phyloP scores from a whole-genome alignment of 2,329 filamentous ascomycete species.

The Xylaria sp. region DNA sequence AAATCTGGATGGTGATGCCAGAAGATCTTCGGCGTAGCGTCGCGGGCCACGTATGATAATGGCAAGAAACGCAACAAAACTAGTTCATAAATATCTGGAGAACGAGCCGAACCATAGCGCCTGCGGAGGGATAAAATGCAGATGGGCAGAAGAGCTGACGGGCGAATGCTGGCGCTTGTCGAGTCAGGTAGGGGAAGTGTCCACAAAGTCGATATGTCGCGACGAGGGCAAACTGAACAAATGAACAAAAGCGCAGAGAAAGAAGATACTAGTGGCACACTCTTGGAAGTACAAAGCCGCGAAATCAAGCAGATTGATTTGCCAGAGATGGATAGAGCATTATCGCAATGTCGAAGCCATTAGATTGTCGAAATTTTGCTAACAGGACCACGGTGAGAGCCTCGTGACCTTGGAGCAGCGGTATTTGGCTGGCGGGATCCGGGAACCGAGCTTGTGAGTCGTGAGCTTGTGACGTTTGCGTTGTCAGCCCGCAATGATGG shows the following conservation, averaged over 20 bases:
- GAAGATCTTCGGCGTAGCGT: conserved; percentile 1
- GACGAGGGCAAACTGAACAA: not conserved
- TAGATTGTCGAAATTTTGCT: not conserved
- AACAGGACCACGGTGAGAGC: not conserved
- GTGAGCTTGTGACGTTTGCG: conserved; percentile 39
- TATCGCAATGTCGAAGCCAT: conserved; percentile 6
- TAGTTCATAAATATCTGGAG: conserved; percentile 15
- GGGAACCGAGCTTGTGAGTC: conserved; percentile 16
- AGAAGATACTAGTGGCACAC: not conserved
- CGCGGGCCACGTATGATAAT: conserved; percentile 1
- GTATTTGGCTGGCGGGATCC: conserved; percentile 16
- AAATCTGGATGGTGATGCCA: not conserved
- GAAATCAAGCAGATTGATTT: not conserved
- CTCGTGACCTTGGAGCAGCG: conserved; percentile 5
- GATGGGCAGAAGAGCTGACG: conserved; percentile 5
- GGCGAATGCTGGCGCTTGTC: conserved; percentile 7
- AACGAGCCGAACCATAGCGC: conserved; percentile 14
- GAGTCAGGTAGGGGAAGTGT: conserved; percentile 34
- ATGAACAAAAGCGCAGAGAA: conserved; percentile 14
- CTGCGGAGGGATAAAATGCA: conserved; percentile 7
- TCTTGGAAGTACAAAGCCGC: conserved; percentile 21
- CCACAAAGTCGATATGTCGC: conserved; percentile 20
- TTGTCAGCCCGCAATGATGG: conserved; percentile 15
- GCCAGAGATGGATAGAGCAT: not conserved
- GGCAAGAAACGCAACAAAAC: conserved; percentile 14